Percentiles rank a stretch among this genome's conserved stretches.
Evolutionary conservation across 441 rosid species (phyloP).

Genomic region (Syzygium malaccense): DNA sequence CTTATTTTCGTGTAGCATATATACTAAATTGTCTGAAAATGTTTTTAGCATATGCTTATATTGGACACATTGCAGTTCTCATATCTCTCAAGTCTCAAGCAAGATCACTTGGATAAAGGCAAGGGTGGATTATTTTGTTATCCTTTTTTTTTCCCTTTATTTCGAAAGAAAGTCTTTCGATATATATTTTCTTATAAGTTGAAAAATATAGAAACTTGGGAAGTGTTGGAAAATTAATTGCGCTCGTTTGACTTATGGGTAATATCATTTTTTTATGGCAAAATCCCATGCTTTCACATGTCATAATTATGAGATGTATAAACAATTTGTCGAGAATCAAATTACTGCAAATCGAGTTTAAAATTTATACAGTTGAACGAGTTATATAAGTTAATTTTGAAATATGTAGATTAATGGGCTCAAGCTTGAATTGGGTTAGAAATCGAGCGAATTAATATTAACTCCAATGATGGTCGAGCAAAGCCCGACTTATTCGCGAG

Average conservation of each 20-base stretch:
- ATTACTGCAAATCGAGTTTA: fast-evolving
- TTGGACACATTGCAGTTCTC: too few species aligned
- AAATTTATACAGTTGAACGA: fast-evolving
- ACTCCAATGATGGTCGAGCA: fast-evolving
- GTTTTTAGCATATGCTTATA: fast-evolving
- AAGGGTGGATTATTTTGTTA: not conserved
- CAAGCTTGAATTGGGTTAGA: fast-evolving
- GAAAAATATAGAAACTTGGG: fast-evolving
- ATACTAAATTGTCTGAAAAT: fast-evolving
- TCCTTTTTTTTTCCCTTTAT: too few species aligned
- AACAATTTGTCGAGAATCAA: fast-evolving
- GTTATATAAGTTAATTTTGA: not conserved
- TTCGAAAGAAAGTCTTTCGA: too few species aligned
- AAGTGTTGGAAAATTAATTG: not conserved
- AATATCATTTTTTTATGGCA: not conserved
- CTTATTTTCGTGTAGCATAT: not conserved
- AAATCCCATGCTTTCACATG: fast-evolving
- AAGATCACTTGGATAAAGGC: too few species aligned
- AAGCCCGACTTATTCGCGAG: fast-evolving
- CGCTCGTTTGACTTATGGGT: not conserved
- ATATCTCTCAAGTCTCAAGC: too few species aligned
- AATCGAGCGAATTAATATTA: fast-evolving
- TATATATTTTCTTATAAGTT: too few species aligned
- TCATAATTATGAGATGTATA: not conserved
- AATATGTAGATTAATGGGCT: fast-evolving